Base-by-base conservation (phyloP, 208 protist species). In the Crithidia thermophila region DNA sequence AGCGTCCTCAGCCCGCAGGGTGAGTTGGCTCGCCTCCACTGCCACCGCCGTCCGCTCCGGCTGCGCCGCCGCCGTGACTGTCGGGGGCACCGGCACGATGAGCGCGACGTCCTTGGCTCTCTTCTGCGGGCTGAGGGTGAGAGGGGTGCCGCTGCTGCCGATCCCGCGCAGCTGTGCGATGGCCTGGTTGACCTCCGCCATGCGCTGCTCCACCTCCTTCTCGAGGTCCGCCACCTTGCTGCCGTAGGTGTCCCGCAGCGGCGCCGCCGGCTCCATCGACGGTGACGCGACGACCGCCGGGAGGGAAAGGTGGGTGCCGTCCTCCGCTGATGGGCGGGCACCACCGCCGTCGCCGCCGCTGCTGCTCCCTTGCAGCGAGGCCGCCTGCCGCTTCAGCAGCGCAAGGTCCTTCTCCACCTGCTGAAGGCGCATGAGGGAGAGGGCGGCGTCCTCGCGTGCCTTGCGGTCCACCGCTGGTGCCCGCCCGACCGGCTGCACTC, bases 341-440 rank as follows among this genome's bases (percentile, higher is more conserved):
- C 14, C 37, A 27, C 11, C 10, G 23, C 47, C 5, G 61, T n/a
- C 40, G 40, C 6, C 18, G 16, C 5, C 47, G 30, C 65, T 9
- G 57, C 36, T 9, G 37, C 20, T 7, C 16, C 37, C 5, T 46
- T 47, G 23, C 33, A 50, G 4, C 25, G 28, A 25, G 5, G 37
- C 33, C 49, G 73, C 65, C 47, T 79, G 52, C 13, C 83, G 82
- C 53, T 78, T 67, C 53, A 95, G 75, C 33, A 60, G 60, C 16
- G 43, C 42, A 16, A 95, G 53, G 45, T 95, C 90, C n/a, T 75
- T 77, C 67, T 93, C 85, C 56, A 95, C 37, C 58, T 91, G 77
- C 79, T 93, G 87, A 28, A 93, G 74, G 11, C 90, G 80, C 90
- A 94, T 94, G 11, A 94, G 77, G 14, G 87, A 94, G 46, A 89